phyloP scores from a whole-genome alignment of 768 basidiomycete genomes.

The Mycena metata region DNA sequence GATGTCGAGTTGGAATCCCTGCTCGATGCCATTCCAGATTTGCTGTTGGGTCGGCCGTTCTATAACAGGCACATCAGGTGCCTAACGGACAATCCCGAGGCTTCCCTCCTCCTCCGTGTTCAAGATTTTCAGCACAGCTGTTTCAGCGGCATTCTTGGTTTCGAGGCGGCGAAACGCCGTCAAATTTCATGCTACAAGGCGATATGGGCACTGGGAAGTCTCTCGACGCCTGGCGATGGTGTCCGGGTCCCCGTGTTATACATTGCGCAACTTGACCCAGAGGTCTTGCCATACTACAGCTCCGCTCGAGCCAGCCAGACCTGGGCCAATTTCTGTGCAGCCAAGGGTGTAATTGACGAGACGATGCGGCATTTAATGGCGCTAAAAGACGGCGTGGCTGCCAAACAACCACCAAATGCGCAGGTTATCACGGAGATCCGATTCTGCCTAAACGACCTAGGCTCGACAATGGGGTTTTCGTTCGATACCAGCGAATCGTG shows the following conservation, averaged over 20 bases:
- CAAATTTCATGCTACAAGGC: neutral
- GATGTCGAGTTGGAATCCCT: neutral
- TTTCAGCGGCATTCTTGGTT: neutral
- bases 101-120: neutral
- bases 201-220: slow-evolving; percentile 3
- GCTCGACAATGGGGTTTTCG: no score
- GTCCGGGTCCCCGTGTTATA: no score
- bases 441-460: no score
- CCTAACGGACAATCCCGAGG: neutral
- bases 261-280: neutral
- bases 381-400: neutral
- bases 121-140: neutral
- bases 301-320: neutral
- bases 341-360: neutral
- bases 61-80: neutral
- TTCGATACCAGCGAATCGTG: no score
- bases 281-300: neutral
- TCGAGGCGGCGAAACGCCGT: neutral
- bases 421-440: no score
- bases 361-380: neutral
- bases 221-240: neutral
- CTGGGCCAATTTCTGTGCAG: neutral
- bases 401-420: neutral
- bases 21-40: neutral
- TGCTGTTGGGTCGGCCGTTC: neutral